Conservation (phyloP, 441 rosid genomes). For the Cnidoscolus chayamansa region DNA sequence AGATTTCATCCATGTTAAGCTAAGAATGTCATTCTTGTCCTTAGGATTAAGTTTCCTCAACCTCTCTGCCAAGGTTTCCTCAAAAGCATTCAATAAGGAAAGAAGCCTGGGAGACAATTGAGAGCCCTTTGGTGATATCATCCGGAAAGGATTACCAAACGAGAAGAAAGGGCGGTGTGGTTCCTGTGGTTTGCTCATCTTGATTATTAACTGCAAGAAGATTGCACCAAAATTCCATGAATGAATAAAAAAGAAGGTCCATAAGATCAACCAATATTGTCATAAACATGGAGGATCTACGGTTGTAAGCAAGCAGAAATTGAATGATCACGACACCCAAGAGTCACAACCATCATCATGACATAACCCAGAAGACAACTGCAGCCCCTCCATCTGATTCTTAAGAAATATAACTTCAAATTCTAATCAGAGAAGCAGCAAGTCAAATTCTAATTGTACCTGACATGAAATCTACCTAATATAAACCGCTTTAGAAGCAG, state of each 20-base stretch:
- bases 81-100: slow-evolving; percentile 53
- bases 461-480: background rate
- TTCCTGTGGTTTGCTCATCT: slow-evolving; percentile 77
- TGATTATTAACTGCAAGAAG: slow-evolving; percentile 36
- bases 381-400: background rate
- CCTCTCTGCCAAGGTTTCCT: slow-evolving; percentile 56
- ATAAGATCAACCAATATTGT: background rate
- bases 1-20: slow-evolving; percentile 73
- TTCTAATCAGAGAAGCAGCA: background rate
- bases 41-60: slow-evolving; percentile 58
- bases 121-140: slow-evolving; percentile 63
- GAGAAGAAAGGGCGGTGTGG: slow-evolving; percentile 71
- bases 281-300: background rate
- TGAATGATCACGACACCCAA: no score
- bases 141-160: slow-evolving; percentile 80
- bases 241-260: background rate
- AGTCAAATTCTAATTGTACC: background rate
- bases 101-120: slow-evolving; percentile 49
- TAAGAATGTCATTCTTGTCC: slow-evolving; percentile 52
- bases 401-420: background rate
- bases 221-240: background rate
- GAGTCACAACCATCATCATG: background rate
- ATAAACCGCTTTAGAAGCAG: background rate
- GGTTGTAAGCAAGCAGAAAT: background rate
- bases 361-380: background rate